Evolutionary conservation across 139 green algal species (phyloP).

Genomic region (Chlamydomonas eustigma): DNA sequence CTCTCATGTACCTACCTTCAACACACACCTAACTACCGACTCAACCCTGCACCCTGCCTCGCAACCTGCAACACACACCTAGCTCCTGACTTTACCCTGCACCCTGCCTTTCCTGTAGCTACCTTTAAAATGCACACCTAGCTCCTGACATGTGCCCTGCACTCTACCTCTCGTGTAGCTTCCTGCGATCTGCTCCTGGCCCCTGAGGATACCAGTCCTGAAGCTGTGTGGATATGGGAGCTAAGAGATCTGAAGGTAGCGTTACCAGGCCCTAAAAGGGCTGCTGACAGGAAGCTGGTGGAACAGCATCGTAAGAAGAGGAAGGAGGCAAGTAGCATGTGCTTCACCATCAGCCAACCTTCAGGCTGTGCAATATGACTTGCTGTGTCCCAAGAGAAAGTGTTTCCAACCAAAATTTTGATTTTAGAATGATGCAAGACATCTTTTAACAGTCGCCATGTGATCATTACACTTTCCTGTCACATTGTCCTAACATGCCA

Average conservation of each 20-base stretch:
- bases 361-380: too few species aligned
- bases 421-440: too few species aligned
- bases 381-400: too few species aligned
- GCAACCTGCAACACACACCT: too few species aligned
- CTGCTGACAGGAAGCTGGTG: neutral
- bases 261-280: neutral
- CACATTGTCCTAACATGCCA: too few species aligned
- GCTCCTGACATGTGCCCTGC: neutral
- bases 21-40: too few species aligned
- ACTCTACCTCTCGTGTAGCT: neutral
- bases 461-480: too few species aligned
- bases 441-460: too few species aligned
- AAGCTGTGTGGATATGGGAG: conserved; percentile 3
- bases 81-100: too few species aligned
- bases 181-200: neutral
- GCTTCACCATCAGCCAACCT: too few species aligned
- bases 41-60: too few species aligned
- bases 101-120: neutral
- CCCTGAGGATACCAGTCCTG: neutral
- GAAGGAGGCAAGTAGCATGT: neutral
- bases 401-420: too few species aligned
- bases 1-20: neutral
- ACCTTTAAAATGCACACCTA: neutral
- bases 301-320: neutral
- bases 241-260: neutral